phyloP scores from a whole-genome alignment of 352 stramenopile genomes.

The Thalassiosira oceanica region DNA sequence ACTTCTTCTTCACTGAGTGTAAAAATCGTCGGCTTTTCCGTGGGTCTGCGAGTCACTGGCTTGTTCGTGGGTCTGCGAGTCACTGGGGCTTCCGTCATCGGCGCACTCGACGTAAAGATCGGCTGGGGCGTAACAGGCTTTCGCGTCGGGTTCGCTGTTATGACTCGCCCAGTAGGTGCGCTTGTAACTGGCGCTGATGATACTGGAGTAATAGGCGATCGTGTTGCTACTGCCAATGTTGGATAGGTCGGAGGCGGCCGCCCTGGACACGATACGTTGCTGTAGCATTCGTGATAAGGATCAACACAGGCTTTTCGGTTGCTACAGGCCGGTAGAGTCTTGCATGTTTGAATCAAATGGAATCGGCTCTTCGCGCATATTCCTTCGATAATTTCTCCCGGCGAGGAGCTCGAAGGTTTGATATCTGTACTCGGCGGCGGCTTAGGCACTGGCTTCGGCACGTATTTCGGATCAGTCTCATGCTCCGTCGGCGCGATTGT shows the following conservation, averaged over 20 bases:
- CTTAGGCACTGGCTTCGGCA: background rate
- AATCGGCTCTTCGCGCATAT: conserved; percentile 5
- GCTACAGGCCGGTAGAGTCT: conserved; percentile 19
- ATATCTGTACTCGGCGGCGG: background rate
- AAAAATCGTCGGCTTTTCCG: conserved; percentile 16
- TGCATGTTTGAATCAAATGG: conserved; percentile 20
- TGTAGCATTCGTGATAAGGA: conserved; percentile 19
- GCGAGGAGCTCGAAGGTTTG: background rate
- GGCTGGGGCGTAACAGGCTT: background rate
- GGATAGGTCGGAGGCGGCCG: no score
- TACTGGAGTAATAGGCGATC: no score
- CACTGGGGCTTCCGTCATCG: conserved; percentile 8
- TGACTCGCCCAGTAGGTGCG: background rate
- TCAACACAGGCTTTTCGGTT: conserved; percentile 9
- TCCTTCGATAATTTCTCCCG: background rate
- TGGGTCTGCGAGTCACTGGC: conserved; percentile 2
- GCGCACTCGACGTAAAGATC: background rate
- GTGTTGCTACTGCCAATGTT: no score
- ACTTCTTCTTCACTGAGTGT: conserved; percentile 25
- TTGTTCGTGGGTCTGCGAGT: background rate
- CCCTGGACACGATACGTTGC: conserved; percentile 20
- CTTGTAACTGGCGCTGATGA: background rate
- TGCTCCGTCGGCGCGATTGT: background rate
- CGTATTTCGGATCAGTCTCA: no score
- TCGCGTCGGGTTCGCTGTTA: background rate